These are phyloP conservation scores for peach (Prunus persica) DNA, from an alignment of 306 rosid genomes.

Conservation along the genomic window Prunus_persica_NCBIv2 NC_034012.1:18602501-18603000, in stretches of 20 bases:
- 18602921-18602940: neutral
- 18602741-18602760: constrained; percentile 40
- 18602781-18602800: constrained; percentile 47
- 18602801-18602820: constrained; percentile 49
- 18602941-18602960: neutral
- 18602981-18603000: neutral
- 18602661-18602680: constrained; percentile 91
- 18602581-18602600: constrained; percentile 91
- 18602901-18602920: neutral
- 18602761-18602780: constrained; percentile 25
- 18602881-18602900: constrained; percentile 6
- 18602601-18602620: constrained; percentile 96
- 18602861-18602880: constrained; percentile 59
- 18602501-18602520: neutral
- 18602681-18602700: constrained; percentile 98
- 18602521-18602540: neutral
- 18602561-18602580: constrained; percentile 99
- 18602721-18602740: constrained; percentile 48
- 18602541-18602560: constrained; percentile 72
- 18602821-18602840: constrained; percentile 70
- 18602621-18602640: constrained; percentile 97
- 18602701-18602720: constrained; percentile 76
- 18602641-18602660: constrained; percentile 96
- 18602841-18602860: constrained; percentile 44
- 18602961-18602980: neutral